Evolutionary conservation across 2,329 filamentous ascomycete genomes (phyloP).

Genomic region (Aschersonia sp.): DNA sequence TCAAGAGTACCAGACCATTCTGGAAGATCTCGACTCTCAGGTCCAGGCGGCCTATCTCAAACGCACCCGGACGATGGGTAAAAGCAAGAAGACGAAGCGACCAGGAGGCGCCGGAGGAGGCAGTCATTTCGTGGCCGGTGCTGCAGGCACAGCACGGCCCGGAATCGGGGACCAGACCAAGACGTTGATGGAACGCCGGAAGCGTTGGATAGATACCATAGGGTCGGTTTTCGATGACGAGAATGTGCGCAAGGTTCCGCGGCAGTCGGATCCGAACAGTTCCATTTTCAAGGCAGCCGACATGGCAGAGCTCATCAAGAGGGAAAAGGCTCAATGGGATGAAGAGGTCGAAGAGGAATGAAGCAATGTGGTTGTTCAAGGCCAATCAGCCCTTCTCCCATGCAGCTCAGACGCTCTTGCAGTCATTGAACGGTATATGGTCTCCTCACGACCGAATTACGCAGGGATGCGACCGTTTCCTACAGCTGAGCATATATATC

Average conservation of each 20-base stretch:
- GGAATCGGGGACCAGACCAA: constrained; percentile 85
- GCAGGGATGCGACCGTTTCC: too few species aligned
- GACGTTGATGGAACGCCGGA: constrained; percentile 80
- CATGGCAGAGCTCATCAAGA: constrained; percentile 62
- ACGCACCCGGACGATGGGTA: constrained; percentile 84
- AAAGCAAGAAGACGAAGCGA: constrained; percentile 81
- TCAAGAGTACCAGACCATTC: constrained; percentile 93
- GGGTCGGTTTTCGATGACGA: constrained; percentile 83
- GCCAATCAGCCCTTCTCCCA: background rate
- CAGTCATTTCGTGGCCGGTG: constrained; percentile 45
- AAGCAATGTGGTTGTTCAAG: background rate
- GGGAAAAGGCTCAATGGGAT: constrained; percentile 69
- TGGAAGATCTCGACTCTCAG: constrained; percentile 89
- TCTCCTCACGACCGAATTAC: too few species aligned
- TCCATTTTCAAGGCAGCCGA: constrained; percentile 59
- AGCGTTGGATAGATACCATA: constrained; percentile 82
- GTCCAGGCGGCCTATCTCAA: constrained; percentile 94
- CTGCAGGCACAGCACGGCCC: constrained; percentile 50
- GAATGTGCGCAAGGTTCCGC: constrained; percentile 57
- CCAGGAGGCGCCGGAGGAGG: constrained; percentile 63
- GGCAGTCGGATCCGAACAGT: constrained; percentile 45
- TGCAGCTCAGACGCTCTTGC: too few species aligned
- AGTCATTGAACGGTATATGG: too few species aligned
- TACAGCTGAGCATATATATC: too few species aligned
- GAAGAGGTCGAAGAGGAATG: constrained; percentile 60